Evolutionary conservation across 2,329 filamentous ascomycete species (phyloP), one percentile per base, ranked within the genome.

Genomic region (Mycosphaerella arachidis): DNA sequence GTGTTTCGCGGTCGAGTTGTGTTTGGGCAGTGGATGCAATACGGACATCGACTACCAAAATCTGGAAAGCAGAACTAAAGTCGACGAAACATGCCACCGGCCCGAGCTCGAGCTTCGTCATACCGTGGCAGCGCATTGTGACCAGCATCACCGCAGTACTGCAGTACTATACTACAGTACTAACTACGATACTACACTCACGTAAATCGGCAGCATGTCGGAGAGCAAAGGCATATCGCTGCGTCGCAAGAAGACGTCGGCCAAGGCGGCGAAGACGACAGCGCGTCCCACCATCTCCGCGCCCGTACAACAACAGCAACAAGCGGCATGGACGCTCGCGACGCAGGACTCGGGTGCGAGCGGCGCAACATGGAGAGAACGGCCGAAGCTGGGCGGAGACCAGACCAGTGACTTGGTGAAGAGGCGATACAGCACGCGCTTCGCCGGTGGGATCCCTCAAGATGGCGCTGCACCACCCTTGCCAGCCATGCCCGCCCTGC

Each of bases 351-450:
- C 57, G 20, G 60, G 51, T 43, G 29, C 57, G 45, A 68, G 55
- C 53, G 57, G 46, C 55, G 68, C 55, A 57, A 67, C 66, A 55
- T 71, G 70, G 6, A 74, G 75, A 40, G 76, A 79, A 66, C 73
- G 77, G 56, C 74, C 76, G 43, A 76, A 77, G 63, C 72, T 76
- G 58, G 78, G 76, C 57, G 78, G 73, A 59, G 72, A 73, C 53
- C 82, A 84, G 68, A 87, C 86, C 46, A 84, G 85, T 18, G 93
- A 99, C 74, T 81, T 97, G 56, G 92, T 99, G 60, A 97, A 97
- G 79, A 85, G 92, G 68, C 83, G 94, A 68, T 99, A 97, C 76
- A 97, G 94, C 43, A 92, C 92, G 46, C 87, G 93, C 62, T 96
- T 97, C 75, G 67, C 69, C 13, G 70, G 67, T 37, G 93, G 92